These are phyloP conservation scores for Termitomyces titanicus DNA, from an alignment of 768 basidiomycete genomes.

Conservation along the genomic window DNA sequence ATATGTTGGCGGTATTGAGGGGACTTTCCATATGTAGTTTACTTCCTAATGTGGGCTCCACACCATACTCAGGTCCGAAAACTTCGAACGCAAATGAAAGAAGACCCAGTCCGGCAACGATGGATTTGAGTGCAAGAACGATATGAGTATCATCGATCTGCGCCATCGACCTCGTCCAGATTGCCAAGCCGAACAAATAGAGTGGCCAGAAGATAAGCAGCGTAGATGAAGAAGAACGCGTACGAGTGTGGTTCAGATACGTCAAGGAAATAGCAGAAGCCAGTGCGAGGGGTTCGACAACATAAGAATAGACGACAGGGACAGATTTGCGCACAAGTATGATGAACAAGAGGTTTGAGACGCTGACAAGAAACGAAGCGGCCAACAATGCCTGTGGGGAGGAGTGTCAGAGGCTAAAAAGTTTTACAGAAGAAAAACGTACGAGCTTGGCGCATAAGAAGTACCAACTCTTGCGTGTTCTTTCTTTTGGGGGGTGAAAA, in stretches of 20 bases:
- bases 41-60: constrained; percentile 19
- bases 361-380: constrained; percentile 44
- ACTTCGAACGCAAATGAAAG: constrained; percentile 64
- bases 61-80: constrained; percentile 57
- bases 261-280: constrained; percentile 48
- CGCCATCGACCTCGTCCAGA: constrained; percentile 60
- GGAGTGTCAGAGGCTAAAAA: constrained; percentile 1
- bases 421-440: constrained; percentile 22
- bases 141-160: constrained; percentile 27
- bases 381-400: constrained; percentile 40
- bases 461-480: constrained; percentile 46
- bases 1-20: constrained; percentile 72
- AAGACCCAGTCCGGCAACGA: constrained; percentile 41
- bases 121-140: constrained; percentile 42
- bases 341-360: constrained; percentile 38
- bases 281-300: constrained; percentile 57
- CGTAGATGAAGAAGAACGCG: constrained; percentile 64
- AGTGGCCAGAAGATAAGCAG: constrained; percentile 83
- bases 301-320: constrained; percentile 46
- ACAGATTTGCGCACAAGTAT: constrained; percentile 29
- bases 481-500: constrained; percentile 19
- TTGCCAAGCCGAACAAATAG: constrained; percentile 43
- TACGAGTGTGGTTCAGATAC: constrained; percentile 65
- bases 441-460: constrained; percentile 67
- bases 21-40: constrained; percentile 60